phyloP scores from a whole-genome alignment of 2,329 filamentous ascomycete genomes.

The Alternaria burnsii region DNA sequence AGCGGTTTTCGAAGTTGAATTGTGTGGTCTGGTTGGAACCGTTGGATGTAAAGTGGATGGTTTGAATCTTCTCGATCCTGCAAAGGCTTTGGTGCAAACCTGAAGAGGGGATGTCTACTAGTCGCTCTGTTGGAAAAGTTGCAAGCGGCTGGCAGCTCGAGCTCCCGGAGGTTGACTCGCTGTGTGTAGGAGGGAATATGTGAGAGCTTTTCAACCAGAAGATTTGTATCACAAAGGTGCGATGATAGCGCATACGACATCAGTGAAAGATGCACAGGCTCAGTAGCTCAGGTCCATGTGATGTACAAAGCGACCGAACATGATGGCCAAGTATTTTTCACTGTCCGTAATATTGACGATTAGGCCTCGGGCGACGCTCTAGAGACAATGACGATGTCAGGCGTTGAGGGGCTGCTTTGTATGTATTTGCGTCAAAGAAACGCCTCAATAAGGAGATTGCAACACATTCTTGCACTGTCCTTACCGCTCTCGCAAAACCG shows the following conservation, averaged over 20 bases:
- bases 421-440: neutral
- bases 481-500: neutral
- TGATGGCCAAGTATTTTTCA: neutral
- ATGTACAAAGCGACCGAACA: neutral
- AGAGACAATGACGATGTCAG: neutral
- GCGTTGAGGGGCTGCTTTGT: neutral
- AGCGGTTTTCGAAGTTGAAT: neutral
- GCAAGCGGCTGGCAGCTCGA: neutral
- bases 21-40: neutral
- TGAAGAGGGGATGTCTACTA: neutral
- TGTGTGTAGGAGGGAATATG: neutral
- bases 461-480: neutral
- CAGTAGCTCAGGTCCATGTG: neutral
- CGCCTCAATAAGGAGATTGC: neutral
- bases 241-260: neutral
- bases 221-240: neutral
- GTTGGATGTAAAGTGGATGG: neutral
- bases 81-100: neutral
- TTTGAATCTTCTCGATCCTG: neutral
- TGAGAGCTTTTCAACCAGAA: neutral
- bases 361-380: neutral
- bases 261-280: neutral
- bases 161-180: neutral
- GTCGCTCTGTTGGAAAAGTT: neutral
- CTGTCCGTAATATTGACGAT: neutral